Percentiles rank a stretch among this genome's conserved stretches.
These are phyloP conservation scores for Candida sanyaensis DNA, from an alignment of 1,139 yeast species.

Conservation along the genomic window DNA sequence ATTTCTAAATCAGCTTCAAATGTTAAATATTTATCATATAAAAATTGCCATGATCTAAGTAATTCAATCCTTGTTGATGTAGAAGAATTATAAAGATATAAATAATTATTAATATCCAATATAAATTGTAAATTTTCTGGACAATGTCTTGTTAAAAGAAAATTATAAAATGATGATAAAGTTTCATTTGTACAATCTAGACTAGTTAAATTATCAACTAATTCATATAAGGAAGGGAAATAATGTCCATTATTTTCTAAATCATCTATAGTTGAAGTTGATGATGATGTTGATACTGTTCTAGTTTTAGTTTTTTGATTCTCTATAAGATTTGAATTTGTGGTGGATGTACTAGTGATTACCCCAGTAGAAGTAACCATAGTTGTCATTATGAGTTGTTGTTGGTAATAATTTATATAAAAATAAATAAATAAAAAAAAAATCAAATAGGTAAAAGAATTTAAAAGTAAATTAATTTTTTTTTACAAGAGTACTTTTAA, in stretches of 20 bases:
- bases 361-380: conserved; percentile 1
- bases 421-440: background rate
- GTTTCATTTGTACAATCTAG: background rate
- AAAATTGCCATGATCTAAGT: conserved; percentile 12
- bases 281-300: conserved; percentile 6
- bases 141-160: conserved; percentile 15
- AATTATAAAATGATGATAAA: conserved; percentile 10
- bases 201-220: background rate
- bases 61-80: background rate
- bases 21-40: conserved; percentile 13
- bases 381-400: background rate
- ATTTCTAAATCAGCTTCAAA: conserved; percentile 15
- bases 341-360: conserved; percentile 2
- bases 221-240: conserved; percentile 2
- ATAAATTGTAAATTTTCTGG: conserved; percentile 17
- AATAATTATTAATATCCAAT: conserved; percentile 12
- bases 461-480: background rate
- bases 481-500: background rate
- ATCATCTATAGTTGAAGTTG: background rate
- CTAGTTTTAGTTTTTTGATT: background rate
- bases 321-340: conserved; percentile 1
- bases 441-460: background rate
- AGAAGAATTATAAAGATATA: conserved; percentile 7
- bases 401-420: background rate
- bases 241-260: background rate